Base-by-base conservation (phyloP, 306 rosid species). In the Arachis hypogaea region DNA sequence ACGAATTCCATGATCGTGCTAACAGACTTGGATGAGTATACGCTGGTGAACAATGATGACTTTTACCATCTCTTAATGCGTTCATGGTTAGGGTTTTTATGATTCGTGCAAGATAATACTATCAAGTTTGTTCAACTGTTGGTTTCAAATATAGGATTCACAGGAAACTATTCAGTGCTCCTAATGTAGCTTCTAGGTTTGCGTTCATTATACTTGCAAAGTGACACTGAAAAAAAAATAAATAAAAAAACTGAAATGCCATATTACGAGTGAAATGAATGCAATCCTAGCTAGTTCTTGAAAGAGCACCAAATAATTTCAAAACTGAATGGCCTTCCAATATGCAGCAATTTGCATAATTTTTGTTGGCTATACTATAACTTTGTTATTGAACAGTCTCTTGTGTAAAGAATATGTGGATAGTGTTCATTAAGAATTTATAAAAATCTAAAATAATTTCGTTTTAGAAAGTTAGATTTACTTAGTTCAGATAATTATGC, bases 61-160 rank as follows among this genome's bases (percentile, higher is more conserved):
- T 74, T 72, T 59, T 92, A 86, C 82, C 79, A 81, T 80, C 97
- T 90, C 80, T 66, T 94, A 68, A 90, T 94, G 97, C 92, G 78
- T 63, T 88, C 82, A 77, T 47, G 57, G 80, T 43, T 74, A 63
- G 56, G 40, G 40, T 52, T 52, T 18, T 56, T 59, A 52, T 46
- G 58, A 62, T 67, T 33, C 33, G 33, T 64, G 51, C 4, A 28
- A 9, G 28, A 22, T 11, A 28, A 61, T 7, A 59, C 58, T 51
- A 12, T 14, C 55, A 16, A 59, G 29, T 79, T 33, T 59, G 33
- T 81, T 59, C 63, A 49, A 11, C 38, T n/a, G 18, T 43, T 4
- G 7, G 30, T 47, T 43, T 49, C 68, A 16, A 22, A 6, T 12
- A 63, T 55, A 5, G 18, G 59, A 72, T 52, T 6, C 8, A 43